A percentile compares a stretch with the other conserved stretches of the same genome.
Conservation (phyloP, 306 rosid genomes). For the Lotus japonicus region DNA sequence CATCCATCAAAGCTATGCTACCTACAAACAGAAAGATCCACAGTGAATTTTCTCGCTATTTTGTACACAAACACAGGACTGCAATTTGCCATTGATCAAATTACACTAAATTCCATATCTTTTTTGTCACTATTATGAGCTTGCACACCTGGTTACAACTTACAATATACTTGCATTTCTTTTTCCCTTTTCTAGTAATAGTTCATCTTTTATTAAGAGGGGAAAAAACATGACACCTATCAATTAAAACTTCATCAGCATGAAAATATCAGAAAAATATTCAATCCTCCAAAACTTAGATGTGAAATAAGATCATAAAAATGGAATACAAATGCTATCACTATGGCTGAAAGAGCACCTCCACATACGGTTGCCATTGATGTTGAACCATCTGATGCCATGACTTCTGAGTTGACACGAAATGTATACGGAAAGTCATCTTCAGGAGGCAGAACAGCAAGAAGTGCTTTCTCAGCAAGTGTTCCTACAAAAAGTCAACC, state of each 20-base stretch:
- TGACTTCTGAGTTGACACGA: conserved; percentile 88
- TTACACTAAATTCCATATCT: neutral
- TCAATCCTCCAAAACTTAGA: conserved; percentile 1
- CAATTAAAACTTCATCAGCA: conserved; percentile 1
- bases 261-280: neutral
- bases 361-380: conserved; percentile 99
- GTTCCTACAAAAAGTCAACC: conserved; percentile 54
- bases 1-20: conserved; percentile 97
- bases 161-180: neutral
- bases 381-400: conserved; percentile 98
- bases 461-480: conserved; percentile 95
- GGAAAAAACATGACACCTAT: neutral
- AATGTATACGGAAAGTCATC: conserved; percentile 77
- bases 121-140: conserved; percentile 1
- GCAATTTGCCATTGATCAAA: neutral
- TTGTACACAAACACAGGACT: neutral
- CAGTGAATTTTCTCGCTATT: neutral
- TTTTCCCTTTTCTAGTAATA: neutral
- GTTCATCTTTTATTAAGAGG: neutral
- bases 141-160: neutral
- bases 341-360: conserved; percentile 41
- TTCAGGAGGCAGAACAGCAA: conserved; percentile 92
- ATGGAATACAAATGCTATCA: neutral
- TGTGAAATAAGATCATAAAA: neutral
- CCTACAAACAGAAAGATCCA: conserved; percentile 39